Evolutionary conservation across 1,284 basidiomycete species (phyloP).

Genomic region (Jaminaea rosea): DNA sequence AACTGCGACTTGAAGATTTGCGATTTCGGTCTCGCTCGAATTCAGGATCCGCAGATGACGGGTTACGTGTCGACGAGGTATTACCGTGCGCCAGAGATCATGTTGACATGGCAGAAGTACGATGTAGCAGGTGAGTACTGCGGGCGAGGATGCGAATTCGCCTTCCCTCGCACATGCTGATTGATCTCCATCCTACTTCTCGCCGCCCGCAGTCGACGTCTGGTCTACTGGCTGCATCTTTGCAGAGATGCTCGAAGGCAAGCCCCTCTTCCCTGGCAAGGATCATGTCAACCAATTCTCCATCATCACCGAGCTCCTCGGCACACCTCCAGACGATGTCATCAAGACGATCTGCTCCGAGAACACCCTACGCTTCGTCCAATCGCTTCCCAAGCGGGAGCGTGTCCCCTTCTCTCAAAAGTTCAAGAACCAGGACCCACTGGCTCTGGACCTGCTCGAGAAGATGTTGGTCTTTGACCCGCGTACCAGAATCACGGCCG

Average conservation of each 20-base stretch:
- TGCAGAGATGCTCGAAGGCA: slow-evolving; percentile 98
- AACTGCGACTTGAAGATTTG: slow-evolving; percentile 99
- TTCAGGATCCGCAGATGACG: slow-evolving; percentile 97
- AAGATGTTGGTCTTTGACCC: slow-evolving; percentile 99
- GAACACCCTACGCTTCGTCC: slow-evolving; percentile 98
- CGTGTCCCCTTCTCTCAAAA: slow-evolving; percentile 91
- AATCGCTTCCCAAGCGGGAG: slow-evolving; percentile 90
- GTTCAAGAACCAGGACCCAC: slow-evolving; percentile 74
- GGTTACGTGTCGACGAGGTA: slow-evolving; percentile 98
- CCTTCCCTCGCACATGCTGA: background rate
- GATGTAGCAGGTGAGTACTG: slow-evolving; percentile 60
- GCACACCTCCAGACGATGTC: slow-evolving; percentile 97
- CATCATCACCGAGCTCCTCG: slow-evolving; percentile 96
- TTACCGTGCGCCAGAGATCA: slow-evolving; percentile 98
- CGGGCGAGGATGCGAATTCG: background rate
- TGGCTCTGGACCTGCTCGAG: slow-evolving; percentile 92
- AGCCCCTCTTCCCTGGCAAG: slow-evolving; percentile 97
- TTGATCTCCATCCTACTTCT: background rate
- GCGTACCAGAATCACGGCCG: slow-evolving; percentile 86
- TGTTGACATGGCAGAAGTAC: slow-evolving; percentile 99
- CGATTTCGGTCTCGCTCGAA: slow-evolving; percentile 90
- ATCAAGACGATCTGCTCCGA: slow-evolving; percentile 97
- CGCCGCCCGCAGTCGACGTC: slow-evolving; percentile 67
- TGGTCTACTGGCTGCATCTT: slow-evolving; percentile 99
- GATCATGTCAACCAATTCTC: slow-evolving; percentile 99